A percentile compares a stretch with the other conserved stretches of the same genome.
These are phyloP conservation scores for Erysimum cheiri DNA, from an alignment of 441 rosid species.

Conservation along the genomic window DNA sequence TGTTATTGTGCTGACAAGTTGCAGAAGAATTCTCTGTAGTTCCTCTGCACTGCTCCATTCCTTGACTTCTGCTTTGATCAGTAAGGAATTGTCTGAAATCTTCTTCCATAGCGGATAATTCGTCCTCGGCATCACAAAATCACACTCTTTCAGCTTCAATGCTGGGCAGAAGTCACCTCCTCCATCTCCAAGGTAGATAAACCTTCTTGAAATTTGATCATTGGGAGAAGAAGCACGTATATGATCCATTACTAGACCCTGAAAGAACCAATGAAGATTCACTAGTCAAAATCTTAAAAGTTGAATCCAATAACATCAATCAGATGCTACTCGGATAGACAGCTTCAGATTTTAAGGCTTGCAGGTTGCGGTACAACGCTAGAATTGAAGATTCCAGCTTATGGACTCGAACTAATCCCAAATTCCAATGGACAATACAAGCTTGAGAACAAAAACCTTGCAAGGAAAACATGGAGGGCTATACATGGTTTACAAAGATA, in stretches of 20 bases:
- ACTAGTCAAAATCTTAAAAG: not conserved
- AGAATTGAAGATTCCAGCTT: not conserved
- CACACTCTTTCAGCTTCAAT: constrained; percentile 62
- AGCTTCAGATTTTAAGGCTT: too few relatives aligned
- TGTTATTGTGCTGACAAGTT: constrained; percentile 49
- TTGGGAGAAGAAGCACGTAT: constrained; percentile 43
- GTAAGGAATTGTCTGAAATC: constrained; percentile 48
- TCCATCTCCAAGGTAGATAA: constrained; percentile 88
- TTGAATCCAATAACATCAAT: not conserved
- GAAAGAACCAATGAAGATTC: constrained; percentile 11
- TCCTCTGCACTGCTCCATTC: constrained; percentile 78
- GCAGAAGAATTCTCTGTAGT: constrained; percentile 55
- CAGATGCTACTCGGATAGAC: too few relatives aligned
- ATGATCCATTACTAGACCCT: constrained; percentile 75
- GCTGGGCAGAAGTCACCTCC: constrained; percentile 82
- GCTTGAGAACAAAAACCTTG: not conserved
- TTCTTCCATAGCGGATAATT: constrained; percentile 65
- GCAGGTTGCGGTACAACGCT: too few relatives aligned
- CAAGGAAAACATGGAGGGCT: constrained; percentile 14
- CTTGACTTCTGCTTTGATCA: constrained; percentile 71
- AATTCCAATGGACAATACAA: not conserved
- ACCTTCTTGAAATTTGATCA: constrained; percentile 41
- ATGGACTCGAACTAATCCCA: not conserved
- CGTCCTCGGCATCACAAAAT: constrained; percentile 78
- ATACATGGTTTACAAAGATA: not conserved